These are phyloP conservation scores for Elongisporangium anandrum DNA, from an alignment of 352 stramenopile genomes.

Conservation along the genomic window DNA sequence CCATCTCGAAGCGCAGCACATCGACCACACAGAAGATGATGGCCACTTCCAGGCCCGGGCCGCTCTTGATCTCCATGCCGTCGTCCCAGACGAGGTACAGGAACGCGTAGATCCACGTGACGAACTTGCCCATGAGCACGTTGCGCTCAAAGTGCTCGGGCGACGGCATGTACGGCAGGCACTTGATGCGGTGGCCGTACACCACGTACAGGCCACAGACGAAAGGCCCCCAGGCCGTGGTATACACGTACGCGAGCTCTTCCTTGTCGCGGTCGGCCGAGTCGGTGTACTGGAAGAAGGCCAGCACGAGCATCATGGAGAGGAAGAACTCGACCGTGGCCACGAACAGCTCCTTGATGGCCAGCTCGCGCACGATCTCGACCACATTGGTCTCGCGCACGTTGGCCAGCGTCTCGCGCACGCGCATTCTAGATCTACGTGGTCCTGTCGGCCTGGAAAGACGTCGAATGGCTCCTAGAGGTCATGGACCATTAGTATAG, in stretches of 20 bases:
- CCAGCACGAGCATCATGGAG: constrained; percentile 59
- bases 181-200: constrained; percentile 44
- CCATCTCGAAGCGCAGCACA: constrained; percentile 67
- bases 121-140: constrained; percentile 60
- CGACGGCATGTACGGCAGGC: constrained; percentile 30
- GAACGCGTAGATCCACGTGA: constrained; percentile 61
- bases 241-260: constrained; percentile 69
- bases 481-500: no score
- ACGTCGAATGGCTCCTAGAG: not conserved
- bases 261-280: constrained; percentile 41
- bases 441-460: not conserved
- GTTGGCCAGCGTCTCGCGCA: not conserved
- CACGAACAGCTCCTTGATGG: constrained; percentile 58
- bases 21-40: constrained; percentile 71
- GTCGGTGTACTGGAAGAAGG: constrained; percentile 68
- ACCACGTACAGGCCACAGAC: constrained; percentile 36
- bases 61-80: constrained; percentile 70
- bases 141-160: constrained; percentile 64
- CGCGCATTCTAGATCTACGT: not conserved
- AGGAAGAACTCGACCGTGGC: constrained; percentile 67
- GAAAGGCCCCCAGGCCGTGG: constrained; percentile 54
- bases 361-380: not conserved
- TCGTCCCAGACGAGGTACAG: constrained; percentile 61
- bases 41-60: constrained; percentile 57
- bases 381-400: not conserved